A percentile compares a stretch with the other conserved stretches of the same genome.
Evolutionary conservation across 768 basidiomycete genomes (phyloP).

Genomic region (Auricularia heimuer): DNA sequence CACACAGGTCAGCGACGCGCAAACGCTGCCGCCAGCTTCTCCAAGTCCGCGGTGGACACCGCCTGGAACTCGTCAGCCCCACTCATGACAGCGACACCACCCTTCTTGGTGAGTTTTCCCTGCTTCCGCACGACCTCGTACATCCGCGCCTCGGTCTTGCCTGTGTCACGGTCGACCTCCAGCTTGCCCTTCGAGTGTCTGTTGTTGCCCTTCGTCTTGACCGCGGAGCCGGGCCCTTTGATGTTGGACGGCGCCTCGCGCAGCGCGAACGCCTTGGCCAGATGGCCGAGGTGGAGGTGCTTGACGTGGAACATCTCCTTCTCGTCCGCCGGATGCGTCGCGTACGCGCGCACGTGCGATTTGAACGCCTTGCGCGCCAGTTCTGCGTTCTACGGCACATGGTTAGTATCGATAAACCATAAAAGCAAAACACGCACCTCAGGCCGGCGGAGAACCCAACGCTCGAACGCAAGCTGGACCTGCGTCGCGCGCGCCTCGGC

Average conservation of each 20-base stretch:
- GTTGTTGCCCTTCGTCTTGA: conserved; percentile 11
- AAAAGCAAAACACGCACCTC: conserved; percentile 38
- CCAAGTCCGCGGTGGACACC: conserved; percentile 12
- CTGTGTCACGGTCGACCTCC: conserved; percentile 12
- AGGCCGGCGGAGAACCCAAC: conserved; percentile 74
- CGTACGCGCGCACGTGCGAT: conserved; percentile 92
- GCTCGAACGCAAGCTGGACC: conserved; percentile 88
- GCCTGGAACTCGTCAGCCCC: conserved; percentile 68
- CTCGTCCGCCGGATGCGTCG: conserved; percentile 91
- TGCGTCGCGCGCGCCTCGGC: conserved; percentile 89
- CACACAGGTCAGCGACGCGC: background rate
- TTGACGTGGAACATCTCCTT: conserved; percentile 96
- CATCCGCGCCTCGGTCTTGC: conserved; percentile 66
- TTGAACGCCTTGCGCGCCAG: conserved; percentile 78
- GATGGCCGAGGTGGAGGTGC: conserved; percentile 87
- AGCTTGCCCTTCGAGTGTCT: conserved; percentile 8
- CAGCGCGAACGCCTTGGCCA: conserved; percentile 85
- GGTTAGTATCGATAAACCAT: conserved; percentile 7
- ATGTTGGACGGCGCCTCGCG: conserved; percentile 65
- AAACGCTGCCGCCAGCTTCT: conserved; percentile 3
- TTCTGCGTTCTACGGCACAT: conserved; percentile 49
- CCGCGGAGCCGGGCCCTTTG: conserved; percentile 12
- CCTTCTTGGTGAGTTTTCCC: conserved; percentile 71
- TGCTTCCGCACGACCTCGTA: conserved; percentile 72
- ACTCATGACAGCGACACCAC: conserved; percentile 61